A percentile compares a stretch with the other conserved stretches of the same genome.
Conservation (phyloP, 2,329 filamentous ascomycete species). For the Cladorrhinum sp. region DNA sequence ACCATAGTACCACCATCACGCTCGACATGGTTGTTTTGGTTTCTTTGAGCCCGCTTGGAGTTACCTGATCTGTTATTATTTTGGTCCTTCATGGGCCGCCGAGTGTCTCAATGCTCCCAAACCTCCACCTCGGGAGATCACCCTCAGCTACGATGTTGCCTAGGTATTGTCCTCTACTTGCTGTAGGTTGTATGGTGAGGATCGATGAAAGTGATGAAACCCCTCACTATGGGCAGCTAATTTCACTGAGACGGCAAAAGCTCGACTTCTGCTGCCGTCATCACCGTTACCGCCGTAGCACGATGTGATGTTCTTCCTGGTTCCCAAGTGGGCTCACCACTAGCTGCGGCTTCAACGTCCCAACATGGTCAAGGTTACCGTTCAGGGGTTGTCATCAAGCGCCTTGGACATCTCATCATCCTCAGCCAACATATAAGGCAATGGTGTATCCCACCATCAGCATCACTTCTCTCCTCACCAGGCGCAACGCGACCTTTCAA, state of each 20-base stretch:
- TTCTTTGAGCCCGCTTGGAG: not conserved
- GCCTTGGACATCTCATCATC: not conserved
- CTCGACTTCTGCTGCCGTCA: slow-evolving; percentile 6
- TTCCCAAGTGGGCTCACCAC: slow-evolving; percentile 6
- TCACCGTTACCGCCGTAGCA: slow-evolving; percentile 9
- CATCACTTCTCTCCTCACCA: slow-evolving; percentile 12
- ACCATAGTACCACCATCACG: slow-evolving; percentile 1
- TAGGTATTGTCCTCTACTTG: too few relatives aligned
- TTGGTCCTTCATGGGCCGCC: not conserved
- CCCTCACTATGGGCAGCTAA: slow-evolving; percentile 12
- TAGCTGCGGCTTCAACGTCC: not conserved
- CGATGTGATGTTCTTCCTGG: slow-evolving; percentile 5
- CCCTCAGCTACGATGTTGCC: not conserved
- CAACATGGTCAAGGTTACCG: slow-evolving; percentile 4
- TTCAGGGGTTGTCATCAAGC: slow-evolving; percentile 7
- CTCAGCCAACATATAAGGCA: slow-evolving; percentile 17
- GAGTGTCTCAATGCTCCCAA: not conserved
- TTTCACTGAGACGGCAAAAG: slow-evolving; percentile 24
- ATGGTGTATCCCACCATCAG: not conserved
- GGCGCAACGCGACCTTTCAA: slow-evolving; percentile 23
- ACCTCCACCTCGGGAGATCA: slow-evolving; percentile 3
- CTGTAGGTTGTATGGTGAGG: too few relatives aligned
- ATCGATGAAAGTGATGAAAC: not conserved
- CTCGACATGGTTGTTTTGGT: not conserved
- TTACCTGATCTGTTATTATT: not conserved